These are phyloP conservation scores for Pyrenopolyporus hunteri DNA, from an alignment of 495 filamentous ascomycete species.

Conservation along the genomic window DNA sequence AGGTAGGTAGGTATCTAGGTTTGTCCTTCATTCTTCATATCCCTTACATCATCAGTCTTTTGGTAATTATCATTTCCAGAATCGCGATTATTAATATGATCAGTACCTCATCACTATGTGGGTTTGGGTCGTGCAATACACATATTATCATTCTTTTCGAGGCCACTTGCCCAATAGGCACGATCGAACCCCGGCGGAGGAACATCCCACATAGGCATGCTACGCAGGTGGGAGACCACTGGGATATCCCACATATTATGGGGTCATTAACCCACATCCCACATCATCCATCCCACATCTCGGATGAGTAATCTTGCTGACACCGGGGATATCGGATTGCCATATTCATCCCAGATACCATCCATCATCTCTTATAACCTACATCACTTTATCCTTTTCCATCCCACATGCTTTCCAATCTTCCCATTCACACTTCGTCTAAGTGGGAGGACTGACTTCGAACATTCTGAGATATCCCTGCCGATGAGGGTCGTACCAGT, in stretches of 20 bases:
- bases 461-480: not conserved
- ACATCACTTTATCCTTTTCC: not conserved
- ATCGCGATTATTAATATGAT: too few species aligned
- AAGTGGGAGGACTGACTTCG: conserved; percentile 7
- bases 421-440: not conserved
- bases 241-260: not conserved
- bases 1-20: too few species aligned
- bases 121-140: too few species aligned
- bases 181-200: not conserved
- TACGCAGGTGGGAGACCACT: too few species aligned
- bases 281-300: conserved; percentile 33
- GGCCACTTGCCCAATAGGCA: too few species aligned
- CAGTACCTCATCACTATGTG: too few species aligned
- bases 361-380: conserved; percentile 1
- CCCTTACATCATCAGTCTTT: not conserved
- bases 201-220: conserved; percentile 20
- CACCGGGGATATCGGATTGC: conserved; percentile 14
- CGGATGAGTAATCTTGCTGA: conserved; percentile 15
- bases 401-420: conserved; percentile 2
- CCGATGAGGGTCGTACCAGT: not conserved
- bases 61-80: not conserved
- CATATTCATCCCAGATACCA: conserved; percentile 8
- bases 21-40: too few species aligned
- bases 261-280: conserved; percentile 21
- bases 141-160: too few species aligned